Percentiles rank a stretch among this genome's conserved stretches.
These are phyloP conservation scores for Colletotrichum cordylinicola DNA, from an alignment of 2,329 filamentous ascomycete species.

Conservation along the genomic window DNA sequence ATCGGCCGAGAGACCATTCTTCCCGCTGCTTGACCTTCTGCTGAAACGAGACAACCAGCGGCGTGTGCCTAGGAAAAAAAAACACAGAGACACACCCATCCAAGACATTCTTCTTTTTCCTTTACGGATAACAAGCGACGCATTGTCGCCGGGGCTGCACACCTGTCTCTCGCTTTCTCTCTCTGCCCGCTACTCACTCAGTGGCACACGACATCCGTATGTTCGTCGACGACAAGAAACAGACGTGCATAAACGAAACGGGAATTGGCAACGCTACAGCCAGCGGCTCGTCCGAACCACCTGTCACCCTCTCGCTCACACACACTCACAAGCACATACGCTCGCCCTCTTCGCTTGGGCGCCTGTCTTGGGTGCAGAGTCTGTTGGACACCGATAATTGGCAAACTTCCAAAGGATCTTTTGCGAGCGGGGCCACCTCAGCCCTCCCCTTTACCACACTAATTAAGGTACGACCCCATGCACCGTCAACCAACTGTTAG, in stretches of 20 bases:
- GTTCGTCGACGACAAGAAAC: not conserved
- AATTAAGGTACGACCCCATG: not conserved
- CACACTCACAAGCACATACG: not conserved
- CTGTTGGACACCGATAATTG: constrained; percentile 6
- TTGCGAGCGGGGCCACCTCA: constrained; percentile 3
- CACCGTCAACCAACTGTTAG: not conserved
- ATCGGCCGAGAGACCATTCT: constrained; percentile 13
- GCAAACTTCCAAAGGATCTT: constrained; percentile 13
- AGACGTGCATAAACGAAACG: not conserved
- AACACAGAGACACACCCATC: not conserved
- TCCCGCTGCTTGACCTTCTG: not conserved
- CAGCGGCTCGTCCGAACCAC: constrained; percentile 6
- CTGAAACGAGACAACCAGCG: not conserved
- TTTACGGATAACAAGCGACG: no score
- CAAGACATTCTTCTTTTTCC: not conserved
- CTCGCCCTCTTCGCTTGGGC: not conserved
- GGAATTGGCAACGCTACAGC: not conserved
- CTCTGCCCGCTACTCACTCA: no score
- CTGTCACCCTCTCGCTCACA: not conserved
- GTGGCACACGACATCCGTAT: not conserved
- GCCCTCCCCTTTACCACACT: constrained; percentile 4
- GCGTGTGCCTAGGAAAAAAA: not conserved
- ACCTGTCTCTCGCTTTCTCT: not conserved
- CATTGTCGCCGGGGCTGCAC: not conserved
- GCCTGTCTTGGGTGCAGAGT: not conserved